Percentiles rank a stretch among this genome's conserved stretches.
phyloP scores from a whole-genome alignment of 2,329 filamentous ascomycete genomes.

The Aureobasidium subglaciale region DNA sequence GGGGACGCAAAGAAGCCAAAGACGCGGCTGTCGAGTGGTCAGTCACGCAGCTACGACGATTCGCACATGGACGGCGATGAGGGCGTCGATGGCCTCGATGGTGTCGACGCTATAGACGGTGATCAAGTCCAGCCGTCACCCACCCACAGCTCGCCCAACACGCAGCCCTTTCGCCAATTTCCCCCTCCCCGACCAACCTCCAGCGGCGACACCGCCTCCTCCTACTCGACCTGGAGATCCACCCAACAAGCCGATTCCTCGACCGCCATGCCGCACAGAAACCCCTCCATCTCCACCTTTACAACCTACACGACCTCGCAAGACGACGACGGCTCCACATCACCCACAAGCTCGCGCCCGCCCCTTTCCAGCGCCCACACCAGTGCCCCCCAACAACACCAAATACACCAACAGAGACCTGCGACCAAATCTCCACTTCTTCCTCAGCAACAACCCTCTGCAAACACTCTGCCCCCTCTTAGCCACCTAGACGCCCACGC shows the following conservation, averaged over 20 bases:
- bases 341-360: neutral
- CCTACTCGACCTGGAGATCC: slow-evolving; percentile 2
- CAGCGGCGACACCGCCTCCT: neutral
- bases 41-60: neutral
- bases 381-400: no score
- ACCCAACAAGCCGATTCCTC: neutral
- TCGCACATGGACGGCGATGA: neutral
- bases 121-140: neutral
- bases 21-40: neutral
- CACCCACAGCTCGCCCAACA: neutral
- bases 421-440: neutral
- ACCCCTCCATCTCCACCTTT: neutral
- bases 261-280: neutral
- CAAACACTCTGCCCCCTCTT: neutral
- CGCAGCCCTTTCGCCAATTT: neutral
- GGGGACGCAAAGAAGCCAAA: slow-evolving; percentile 5
- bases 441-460: neutral
- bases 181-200: neutral
- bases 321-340: neutral
- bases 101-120: neutral
- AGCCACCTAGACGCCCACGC: neutral
- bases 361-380: neutral
- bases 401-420: no score
- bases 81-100: neutral
- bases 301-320: no score